Evolutionary conservation across 116 monocot species (phyloP).

Genomic region (Papilionanthe hybrid): DNA sequence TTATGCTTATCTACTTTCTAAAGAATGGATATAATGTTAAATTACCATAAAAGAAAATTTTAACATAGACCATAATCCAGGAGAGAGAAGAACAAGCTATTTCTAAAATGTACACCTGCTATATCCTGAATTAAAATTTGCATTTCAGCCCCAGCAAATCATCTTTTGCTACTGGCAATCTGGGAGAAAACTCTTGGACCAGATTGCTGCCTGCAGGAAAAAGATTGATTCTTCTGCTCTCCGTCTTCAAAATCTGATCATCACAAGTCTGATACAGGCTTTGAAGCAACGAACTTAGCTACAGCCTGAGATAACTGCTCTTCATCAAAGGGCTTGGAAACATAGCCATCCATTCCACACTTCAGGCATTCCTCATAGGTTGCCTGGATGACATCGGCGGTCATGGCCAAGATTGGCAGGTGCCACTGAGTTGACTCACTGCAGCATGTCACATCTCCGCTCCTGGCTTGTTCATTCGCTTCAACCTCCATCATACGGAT

Average conservation of each 20-base stretch:
- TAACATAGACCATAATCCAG: background rate
- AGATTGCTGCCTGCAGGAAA: background rate
- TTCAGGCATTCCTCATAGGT: slow-evolving; percentile 89
- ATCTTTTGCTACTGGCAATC: background rate
- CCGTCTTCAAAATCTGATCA: too few relatives aligned
- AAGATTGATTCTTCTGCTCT: background rate
- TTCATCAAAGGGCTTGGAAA: slow-evolving; percentile 96
- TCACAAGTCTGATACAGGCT: slow-evolving; percentile 17
- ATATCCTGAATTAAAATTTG: background rate
- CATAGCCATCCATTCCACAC: slow-evolving; percentile 94
- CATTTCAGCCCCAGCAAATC: background rate
- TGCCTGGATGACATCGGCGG: slow-evolving; percentile 95
- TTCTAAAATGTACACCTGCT: background rate
- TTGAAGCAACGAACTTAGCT: slow-evolving; percentile 50
- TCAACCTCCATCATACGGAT: slow-evolving; percentile 62
- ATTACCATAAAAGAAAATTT: background rate
- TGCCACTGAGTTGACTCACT: slow-evolving; percentile 38
- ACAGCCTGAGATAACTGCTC: slow-evolving; percentile 78
- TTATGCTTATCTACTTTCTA: background rate
- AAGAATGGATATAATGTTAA: background rate
- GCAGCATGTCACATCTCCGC: background rate
- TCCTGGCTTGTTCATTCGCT: slow-evolving; percentile 30
- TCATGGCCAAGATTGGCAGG: slow-evolving; percentile 91
- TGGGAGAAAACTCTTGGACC: background rate
- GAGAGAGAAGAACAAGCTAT: background rate